Base-by-base conservation (phyloP, 2,329 filamentous ascomycete species). In the Coniella lustricola region DNA sequence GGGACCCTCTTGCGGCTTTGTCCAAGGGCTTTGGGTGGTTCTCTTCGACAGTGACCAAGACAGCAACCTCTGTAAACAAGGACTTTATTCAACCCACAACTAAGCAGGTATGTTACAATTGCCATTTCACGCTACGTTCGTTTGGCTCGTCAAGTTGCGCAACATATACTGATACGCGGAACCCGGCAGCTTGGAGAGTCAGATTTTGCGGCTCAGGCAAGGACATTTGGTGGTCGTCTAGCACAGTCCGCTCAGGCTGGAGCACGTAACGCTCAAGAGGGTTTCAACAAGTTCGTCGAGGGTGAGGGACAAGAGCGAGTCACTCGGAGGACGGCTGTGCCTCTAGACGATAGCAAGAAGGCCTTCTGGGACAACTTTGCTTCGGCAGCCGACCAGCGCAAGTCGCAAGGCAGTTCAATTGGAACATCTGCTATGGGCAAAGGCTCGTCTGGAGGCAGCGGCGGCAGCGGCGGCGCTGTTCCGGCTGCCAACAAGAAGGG, bases 21-120 rank as follows among this genome's bases (percentile, higher is more conserved):
- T 89, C 83, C 22, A 96, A 95, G 68, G 87, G 91, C 0, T 94
- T 97, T 60, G 91, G 91, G 8, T 97, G 93, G 90, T 89, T 97
- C 61, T 80, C 89, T 16, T 85, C 81, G 31, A 90, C 88, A 12
- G 89, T 97, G 36, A 83, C 82, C 21, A 95, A 93, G 74, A 87
- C 87, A 55, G 93, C 90, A 33, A 94, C 95, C 73, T 87, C 81
- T 14, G 85, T 96, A 20, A 95, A 96, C 64, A 85, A 93, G 57
- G 81, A 85, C 31, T 96, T 89, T 69, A 88, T 98, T 46, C 90
- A 95, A 68, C 93, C 93, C 9, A 93, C 90, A 22, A 89, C 93
- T 53, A 86, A 88, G 62, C 87, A 90, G 79, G 86, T 90, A 74
- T 53, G 75, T 60, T 32, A 40, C 32, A n/a, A n/a, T 4, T 25